Percentiles rank a stretch among this genome's conserved stretches.
Evolutionary conservation across 148 eudicot species (phyloP).

Genomic region (Agrostemma githago): DNA sequence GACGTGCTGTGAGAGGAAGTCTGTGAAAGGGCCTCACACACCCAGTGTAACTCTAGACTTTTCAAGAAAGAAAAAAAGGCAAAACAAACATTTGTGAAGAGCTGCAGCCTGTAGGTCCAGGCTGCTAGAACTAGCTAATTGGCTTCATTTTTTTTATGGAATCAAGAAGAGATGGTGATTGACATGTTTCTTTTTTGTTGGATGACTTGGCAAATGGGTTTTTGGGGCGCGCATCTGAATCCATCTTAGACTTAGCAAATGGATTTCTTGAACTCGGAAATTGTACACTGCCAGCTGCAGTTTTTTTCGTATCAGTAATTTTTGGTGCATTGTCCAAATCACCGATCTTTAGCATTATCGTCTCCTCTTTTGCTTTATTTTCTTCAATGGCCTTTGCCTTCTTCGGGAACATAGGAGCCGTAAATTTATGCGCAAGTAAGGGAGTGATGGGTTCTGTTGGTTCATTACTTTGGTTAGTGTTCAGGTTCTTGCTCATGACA

Average conservation of each 20-base stretch:
- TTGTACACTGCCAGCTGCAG: slow-evolving; percentile 24
- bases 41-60: too few species aligned
- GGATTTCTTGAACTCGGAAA: slow-evolving; percentile 53
- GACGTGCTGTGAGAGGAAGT: too few species aligned
- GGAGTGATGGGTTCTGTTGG: slow-evolving; percentile 44
- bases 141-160: slow-evolving; percentile 70
- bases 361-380: slow-evolving; percentile 30
- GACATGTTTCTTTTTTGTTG: slow-evolving; percentile 41
- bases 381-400: slow-evolving; percentile 40
- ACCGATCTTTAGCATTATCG: slow-evolving; percentile 24
- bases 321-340: slow-evolving; percentile 30
- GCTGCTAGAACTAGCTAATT: slow-evolving; percentile 26
- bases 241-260: slow-evolving; percentile 30
- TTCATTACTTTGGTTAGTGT: slow-evolving; percentile 33
- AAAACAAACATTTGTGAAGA: slow-evolving; percentile 6
- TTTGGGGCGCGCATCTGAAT: slow-evolving; percentile 33
- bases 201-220: slow-evolving; percentile 91
- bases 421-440: slow-evolving; percentile 28
- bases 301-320: slow-evolving; percentile 23
- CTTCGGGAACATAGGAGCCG: slow-evolving; percentile 46
- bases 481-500: slow-evolving; percentile 27
- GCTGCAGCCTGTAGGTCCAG: background rate
- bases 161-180: slow-evolving; percentile 60
- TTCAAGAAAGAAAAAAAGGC: background rate
- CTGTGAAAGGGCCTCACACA: too few species aligned